Base-by-base conservation (phyloP, 176 grass and related monocot species). In the Tillandsia leiboldiana region DNA sequence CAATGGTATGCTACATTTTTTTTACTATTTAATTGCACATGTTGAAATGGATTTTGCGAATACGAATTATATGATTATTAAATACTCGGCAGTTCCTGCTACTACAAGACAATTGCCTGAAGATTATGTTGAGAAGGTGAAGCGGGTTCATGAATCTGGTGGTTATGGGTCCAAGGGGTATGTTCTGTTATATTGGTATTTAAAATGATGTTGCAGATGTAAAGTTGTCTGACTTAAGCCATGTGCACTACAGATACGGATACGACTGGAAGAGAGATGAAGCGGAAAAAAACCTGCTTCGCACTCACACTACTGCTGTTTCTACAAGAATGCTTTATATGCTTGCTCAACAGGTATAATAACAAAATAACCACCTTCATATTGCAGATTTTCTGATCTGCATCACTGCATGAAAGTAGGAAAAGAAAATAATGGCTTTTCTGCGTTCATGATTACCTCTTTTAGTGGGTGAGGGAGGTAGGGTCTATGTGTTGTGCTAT, bases 201-300 rank as follows among this genome's bases (percentile, higher is more conserved):
- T 33, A 9, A 27, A 51, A 22, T 15, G 10, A 61, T 61, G 8
- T 64, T 63, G 80, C 18, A 42, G 33, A 64, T 72, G 14, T 7
- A 75, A 47, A 54, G 66, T 10, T 72, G 49, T 42, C 28, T 82
- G 23, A 81, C 74, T 77, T 61, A 29, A 47, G 51, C 33, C 49
- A 79, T 75, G 12, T 72, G 51, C 17, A 72, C 24, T 77, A 20
- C 81, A 99, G 90, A 62, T 99, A 99, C 84, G 84, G 84, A 58
- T 99, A 99, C 84, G 94, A 99, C 23, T 99, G 90, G 89, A 99
- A 99, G 83, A 80, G 82, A 68, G 87, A 99, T 26, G 94, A 99
- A 47, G 94, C 90, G 26, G 94, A 93, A 71, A 99, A 99, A 81
- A 93, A 99, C 64, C 78, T 99, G 20, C 84, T 99, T 69, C 90